Percentiles rank a stretch among this genome's conserved stretches.
Conservation (phyloP, 257 asterid genomes). For the Apocynum venetum region DNA sequence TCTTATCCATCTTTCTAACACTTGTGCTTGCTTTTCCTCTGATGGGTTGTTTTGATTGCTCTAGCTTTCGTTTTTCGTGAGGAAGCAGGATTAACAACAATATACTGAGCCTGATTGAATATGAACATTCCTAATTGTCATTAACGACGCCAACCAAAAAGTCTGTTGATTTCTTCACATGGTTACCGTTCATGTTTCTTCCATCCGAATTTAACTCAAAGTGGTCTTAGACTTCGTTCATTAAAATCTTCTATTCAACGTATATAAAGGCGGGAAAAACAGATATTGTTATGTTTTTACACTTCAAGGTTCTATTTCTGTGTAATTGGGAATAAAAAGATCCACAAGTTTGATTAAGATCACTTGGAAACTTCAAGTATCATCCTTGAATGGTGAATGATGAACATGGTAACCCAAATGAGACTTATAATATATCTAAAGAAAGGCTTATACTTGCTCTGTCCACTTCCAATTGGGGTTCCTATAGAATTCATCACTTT, state of each 20-base stretch:
- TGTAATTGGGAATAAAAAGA: neutral
- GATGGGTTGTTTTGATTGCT: neutral
- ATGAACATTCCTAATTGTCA: too few species aligned
- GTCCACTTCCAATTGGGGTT: neutral
- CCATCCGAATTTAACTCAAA: neutral
- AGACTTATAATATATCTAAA: neutral
- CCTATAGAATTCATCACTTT: neutral
- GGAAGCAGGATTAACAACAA: neutral
- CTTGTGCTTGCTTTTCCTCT: neutral
- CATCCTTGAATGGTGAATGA: neutral
- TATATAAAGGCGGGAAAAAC: too few species aligned
- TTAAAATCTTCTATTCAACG: too few species aligned
- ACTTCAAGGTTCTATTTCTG: too few species aligned
- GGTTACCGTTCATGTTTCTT: neutral
- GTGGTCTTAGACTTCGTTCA: neutral
- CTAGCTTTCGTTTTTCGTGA: neutral
- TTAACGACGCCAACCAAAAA: too few species aligned
- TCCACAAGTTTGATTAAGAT: neutral
- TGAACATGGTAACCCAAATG: neutral
- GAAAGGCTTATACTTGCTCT: neutral
- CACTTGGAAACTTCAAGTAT: neutral
- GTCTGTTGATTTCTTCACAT: too few species aligned
- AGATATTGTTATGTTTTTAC: too few species aligned
- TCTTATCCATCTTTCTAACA: too few species aligned
- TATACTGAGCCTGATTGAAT: too few species aligned